phyloP scores from a whole-genome alignment of 768 basidiomycete genomes.

The Hypholoma sublateritium region DNA sequence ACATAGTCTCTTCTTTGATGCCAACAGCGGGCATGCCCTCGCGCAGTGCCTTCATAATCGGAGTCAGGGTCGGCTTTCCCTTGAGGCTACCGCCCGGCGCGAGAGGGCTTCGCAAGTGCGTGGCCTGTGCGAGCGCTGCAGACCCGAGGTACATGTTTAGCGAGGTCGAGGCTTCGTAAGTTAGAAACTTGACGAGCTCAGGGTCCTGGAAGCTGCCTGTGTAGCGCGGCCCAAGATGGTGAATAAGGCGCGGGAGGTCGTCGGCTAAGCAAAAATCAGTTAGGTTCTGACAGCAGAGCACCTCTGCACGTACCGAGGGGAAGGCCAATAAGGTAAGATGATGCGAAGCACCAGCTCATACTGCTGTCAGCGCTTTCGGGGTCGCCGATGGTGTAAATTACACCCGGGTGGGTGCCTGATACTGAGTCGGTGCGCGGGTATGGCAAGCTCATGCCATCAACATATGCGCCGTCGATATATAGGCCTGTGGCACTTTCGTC shows the following conservation, averaged over 20 bases:
- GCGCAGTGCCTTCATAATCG: conserved; percentile 51
- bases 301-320: conserved; percentile 47
- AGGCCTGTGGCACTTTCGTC: conserved; percentile 43
- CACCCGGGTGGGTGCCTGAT: conserved; percentile 7
- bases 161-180: conserved; percentile 83
- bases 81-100: neutral
- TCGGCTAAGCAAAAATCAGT: conserved; percentile 45
- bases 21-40: conserved; percentile 39
- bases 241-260: conserved; percentile 70
- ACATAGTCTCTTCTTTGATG: conserved; percentile 20
- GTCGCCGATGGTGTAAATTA: conserved; percentile 57
- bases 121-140: conserved; percentile 30
- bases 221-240: conserved; percentile 83
- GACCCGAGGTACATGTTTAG: conserved; percentile 74
- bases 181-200: conserved; percentile 69
- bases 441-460: conserved; percentile 58
- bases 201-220: conserved; percentile 74
- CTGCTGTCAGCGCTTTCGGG: conserved; percentile 28
- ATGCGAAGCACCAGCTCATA: conserved; percentile 70
- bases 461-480: conserved; percentile 71
- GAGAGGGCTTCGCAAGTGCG: neutral
- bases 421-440: conserved; percentile 56
- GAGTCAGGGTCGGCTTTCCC: conserved; percentile 12
- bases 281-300: neutral
- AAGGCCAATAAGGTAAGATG: conserved; percentile 57